Evolutionary conservation across 2,329 filamentous ascomycete genomes (phyloP), one percentile per base, ranked within the genome.

Genomic region (Talaromyces sp.): DNA sequence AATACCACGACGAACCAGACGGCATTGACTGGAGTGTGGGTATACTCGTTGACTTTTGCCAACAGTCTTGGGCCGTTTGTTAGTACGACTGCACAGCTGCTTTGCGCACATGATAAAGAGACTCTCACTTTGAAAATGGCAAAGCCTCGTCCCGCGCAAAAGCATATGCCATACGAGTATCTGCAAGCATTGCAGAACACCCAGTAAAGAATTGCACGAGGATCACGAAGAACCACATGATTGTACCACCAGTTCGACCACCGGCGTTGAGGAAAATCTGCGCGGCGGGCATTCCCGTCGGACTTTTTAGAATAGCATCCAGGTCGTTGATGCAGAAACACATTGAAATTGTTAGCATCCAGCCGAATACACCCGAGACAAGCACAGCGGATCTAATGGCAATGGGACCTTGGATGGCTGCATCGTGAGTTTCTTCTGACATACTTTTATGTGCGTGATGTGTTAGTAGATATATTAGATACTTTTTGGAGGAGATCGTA

Each of bases 401-500:
- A 17, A 83, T 71, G 3, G 86, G 85, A 0, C 84, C 86, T 62
- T 79, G 78, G 56, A 84, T 78, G 2, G 84, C 84, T 7, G 86
- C 85, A 68, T 88, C 82, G 64, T 86, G 84, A 0, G 84, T 87
- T 73, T 88, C 85, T 75, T 88, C 86, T 2, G 84, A 86, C 81
- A 88, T 87, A 67, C 80, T 82, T 66, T 64, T n/a, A n/a, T 64
- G 9, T 64, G 6, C 19, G 19, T 21, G n/a, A n/a, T n/a, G 17
- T 29, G n/a, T 61, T 43, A 61, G 59, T 41, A 57, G 19, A 49
- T 5, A 59, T 49, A 51, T 17, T n/a, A 21, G 11, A 17, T 8
- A 27, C 6, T 35, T 35, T 29, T 31, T 11, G 4, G 56, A 5
- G 24, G 13, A 11, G 26, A 38, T 19, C 78, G 70, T 73, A 83